A percentile compares a stretch with the other conserved stretches of the same genome.
phyloP scores from a whole-genome alignment of 2,329 filamentous ascomycete genomes.

The Fusarium coicis region DNA sequence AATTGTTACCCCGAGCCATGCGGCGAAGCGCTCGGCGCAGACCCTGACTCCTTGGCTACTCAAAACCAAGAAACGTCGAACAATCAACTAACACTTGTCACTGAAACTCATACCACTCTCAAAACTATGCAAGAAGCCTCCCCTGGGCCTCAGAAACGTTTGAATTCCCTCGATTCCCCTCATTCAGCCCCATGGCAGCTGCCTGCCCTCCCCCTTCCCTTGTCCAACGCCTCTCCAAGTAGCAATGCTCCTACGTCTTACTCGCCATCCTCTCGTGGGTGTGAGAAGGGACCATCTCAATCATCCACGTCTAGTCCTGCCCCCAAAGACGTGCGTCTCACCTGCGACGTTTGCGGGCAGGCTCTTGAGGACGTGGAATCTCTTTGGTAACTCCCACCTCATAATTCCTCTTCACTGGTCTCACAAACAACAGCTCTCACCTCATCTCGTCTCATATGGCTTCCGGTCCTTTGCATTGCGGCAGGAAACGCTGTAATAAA shows the following conservation, averaged over 20 bases:
- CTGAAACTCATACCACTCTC: not conserved
- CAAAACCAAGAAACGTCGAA: not conserved
- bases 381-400: rapidly evolving
- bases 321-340: not conserved
- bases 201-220: rapidly evolving
- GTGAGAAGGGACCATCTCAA: rapidly evolving
- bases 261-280: rapidly evolving
- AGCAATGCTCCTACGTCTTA: not conserved
- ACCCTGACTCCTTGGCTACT: rapidly evolving
- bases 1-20: rapidly evolving
- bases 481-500: not conserved
- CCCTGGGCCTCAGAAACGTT: rapidly evolving
- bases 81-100: not conserved
- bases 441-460: not conserved
- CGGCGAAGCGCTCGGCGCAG: not conserved
- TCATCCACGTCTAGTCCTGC: not conserved
- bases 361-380: not conserved
- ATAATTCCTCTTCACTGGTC: rapidly evolving
- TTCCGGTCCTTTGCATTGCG: not conserved
- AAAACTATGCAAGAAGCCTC: rapidly evolving
- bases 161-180: rapidly evolving
- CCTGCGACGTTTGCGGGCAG: not conserved
- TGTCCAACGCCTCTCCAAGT: rapidly evolving
- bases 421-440: not conserved
- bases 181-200: not conserved